Percentiles rank a stretch among this genome's conserved stretches.
Conservation (phyloP, 176 grass and related monocot genomes). For the Musa itinerans region DNA sequence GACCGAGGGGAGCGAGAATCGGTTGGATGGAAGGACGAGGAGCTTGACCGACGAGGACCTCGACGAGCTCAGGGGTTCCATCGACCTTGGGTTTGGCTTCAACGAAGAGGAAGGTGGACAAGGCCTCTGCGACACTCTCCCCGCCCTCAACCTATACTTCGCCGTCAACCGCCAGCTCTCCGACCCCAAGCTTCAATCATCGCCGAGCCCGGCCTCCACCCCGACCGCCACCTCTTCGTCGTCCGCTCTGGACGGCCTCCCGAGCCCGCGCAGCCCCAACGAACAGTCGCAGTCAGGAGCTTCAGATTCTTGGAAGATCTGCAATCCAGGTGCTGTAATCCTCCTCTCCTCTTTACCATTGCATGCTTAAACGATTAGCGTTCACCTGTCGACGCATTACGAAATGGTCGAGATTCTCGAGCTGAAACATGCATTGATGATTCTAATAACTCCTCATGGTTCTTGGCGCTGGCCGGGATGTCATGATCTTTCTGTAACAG, state of each 20-base stretch:
- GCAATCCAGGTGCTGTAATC: neutral
- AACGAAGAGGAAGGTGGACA: slow-evolving; percentile 9
- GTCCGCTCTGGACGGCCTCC: neutral
- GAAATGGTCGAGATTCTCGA: no score
- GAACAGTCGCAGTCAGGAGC: neutral
- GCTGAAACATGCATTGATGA: no score
- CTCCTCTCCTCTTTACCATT: neutral
- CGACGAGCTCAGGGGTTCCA: slow-evolving; percentile 12
- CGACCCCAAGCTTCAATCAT: neutral
- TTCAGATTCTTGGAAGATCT: slow-evolving; percentile 6
- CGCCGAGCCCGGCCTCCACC: slow-evolving; percentile 3
- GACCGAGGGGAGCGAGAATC: neutral
- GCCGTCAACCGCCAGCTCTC: slow-evolving; percentile 21
- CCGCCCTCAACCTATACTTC: slow-evolving; percentile 18
- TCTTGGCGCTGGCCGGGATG: no score
- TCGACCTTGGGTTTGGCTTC: slow-evolving; percentile 14
- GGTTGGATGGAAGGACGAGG: neutral
- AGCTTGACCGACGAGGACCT: slow-evolving; percentile 12
- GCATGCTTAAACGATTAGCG: no score
- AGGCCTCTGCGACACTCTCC: slow-evolving; percentile 9
- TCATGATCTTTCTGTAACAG: neutral
- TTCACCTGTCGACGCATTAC: no score
- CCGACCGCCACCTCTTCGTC: slow-evolving; percentile 6
- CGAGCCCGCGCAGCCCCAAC: neutral
- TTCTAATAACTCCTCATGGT: no score